A percentile compares a stretch with the other conserved stretches of the same genome.
phyloP scores from a whole-genome alignment of 2,329 filamentous ascomycete species.

The Aspergillus unguis region DNA sequence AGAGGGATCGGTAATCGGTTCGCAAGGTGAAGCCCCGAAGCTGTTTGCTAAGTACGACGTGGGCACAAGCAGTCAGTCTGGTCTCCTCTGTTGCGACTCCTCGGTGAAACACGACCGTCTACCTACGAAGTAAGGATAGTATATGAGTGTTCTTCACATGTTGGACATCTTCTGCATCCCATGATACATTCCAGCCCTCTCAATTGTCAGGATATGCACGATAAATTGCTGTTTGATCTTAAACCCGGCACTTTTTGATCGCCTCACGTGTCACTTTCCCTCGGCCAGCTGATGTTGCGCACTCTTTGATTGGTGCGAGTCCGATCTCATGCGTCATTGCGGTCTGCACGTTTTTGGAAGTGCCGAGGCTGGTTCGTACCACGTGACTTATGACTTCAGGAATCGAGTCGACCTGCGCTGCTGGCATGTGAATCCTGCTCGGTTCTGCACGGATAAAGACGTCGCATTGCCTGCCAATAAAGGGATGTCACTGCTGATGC shows the following conservation, averaged over 20 bases:
- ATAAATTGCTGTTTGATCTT: neutral
- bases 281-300: slow-evolving; percentile 11
- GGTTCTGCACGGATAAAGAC: neutral
- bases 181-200: no score
- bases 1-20: neutral
- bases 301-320: slow-evolving; percentile 18
- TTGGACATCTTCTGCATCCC: neutral
- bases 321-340: slow-evolving; percentile 15
- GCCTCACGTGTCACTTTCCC: slow-evolving; percentile 4
- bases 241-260: slow-evolving; percentile 3
- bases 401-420: neutral
- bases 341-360: slow-evolving; percentile 8
- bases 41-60: no score
- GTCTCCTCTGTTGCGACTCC: neutral
- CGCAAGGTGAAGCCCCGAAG: neutral
- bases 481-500: neutral
- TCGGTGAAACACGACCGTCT: neutral
- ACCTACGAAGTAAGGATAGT: neutral
- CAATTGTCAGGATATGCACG: no score
- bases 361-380: slow-evolving; percentile 18
- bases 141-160: slow-evolving; percentile 6
- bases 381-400: slow-evolving; percentile 11
- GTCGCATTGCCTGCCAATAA: slow-evolving; percentile 6
- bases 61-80: no score
- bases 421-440: neutral